Evolutionary conservation across 1,284 basidiomycete genomes (phyloP).

Genomic region (Cutaneotrichosporon mucoides): DNA sequence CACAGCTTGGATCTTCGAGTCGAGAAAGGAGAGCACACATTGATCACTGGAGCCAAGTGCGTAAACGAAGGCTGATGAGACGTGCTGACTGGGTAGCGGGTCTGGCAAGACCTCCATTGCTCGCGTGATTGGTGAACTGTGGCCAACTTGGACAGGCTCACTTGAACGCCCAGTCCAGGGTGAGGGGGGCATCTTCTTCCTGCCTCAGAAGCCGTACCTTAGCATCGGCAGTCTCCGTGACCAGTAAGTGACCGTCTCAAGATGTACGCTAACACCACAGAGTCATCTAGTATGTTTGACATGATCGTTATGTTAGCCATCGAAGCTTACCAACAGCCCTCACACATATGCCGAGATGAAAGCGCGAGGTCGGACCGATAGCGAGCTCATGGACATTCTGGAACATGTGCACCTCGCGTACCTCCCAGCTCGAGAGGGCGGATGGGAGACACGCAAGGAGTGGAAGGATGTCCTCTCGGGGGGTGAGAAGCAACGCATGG

Average conservation of each 20-base stretch:
- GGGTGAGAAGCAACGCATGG: conserved; percentile 92
- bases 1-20: conserved; percentile 67
- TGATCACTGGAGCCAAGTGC: conserved; percentile 78
- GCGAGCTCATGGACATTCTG: conserved; percentile 68
- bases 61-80: conserved; percentile 9
- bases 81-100: conserved; percentile 56
- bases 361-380: conserved; percentile 60
- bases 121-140: conserved; percentile 82
- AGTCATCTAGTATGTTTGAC: conserved; percentile 41
- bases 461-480: conserved; percentile 89
- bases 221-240: conserved; percentile 79
- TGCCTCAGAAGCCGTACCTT: conserved; percentile 91
- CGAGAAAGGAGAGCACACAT: conserved; percentile 75
- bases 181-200: conserved; percentile 67
- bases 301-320: background rate
- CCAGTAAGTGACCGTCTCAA: conserved; percentile 55
- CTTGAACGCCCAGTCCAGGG: conserved; percentile 52
- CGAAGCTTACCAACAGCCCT: conserved; percentile 58
- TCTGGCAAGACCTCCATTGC: conserved; percentile 94
- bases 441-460: conserved; percentile 84
- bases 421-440: conserved; percentile 80
- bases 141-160: conserved; percentile 58
- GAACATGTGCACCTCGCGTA: conserved; percentile 79
- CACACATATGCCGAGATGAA: conserved; percentile 75
- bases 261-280: conserved; percentile 15